phyloP scores from a whole-genome alignment of 2,329 filamentous ascomycete genomes.

The Colletotrichum godetiae region DNA sequence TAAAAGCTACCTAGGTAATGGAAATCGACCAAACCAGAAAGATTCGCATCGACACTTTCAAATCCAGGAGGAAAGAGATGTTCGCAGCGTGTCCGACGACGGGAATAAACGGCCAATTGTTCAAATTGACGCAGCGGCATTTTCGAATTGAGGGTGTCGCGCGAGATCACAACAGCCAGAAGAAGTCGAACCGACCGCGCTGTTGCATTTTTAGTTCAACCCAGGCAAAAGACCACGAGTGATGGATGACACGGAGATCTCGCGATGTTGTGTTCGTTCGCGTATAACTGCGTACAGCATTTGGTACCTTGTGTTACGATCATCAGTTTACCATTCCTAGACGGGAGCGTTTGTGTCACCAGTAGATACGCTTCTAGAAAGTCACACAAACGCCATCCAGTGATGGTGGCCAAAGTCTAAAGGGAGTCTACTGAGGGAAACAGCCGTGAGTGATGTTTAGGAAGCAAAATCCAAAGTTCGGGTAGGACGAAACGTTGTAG shows the following conservation, averaged over 20 bases:
- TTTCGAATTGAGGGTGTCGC: not conserved
- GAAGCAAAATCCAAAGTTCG: not conserved
- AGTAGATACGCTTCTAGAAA: not conserved
- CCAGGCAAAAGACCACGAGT: not conserved
- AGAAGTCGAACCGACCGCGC: not conserved
- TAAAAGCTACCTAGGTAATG: no score
- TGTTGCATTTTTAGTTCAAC: not conserved
- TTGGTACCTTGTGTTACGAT: not conserved
- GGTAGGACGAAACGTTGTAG: not conserved
- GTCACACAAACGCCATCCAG: not conserved
- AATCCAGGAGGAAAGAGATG: not conserved
- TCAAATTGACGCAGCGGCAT: not conserved
- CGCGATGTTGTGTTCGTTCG: not conserved
- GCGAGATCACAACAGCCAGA: not conserved
- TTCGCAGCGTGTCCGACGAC: not conserved
- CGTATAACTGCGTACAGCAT: not conserved
- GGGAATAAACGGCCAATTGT: not conserved
- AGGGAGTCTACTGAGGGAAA: not conserved
- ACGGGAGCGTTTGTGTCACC: not conserved
- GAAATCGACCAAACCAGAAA: not conserved
- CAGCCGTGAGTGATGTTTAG: not conserved
- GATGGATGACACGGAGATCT: not conserved
- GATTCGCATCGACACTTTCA: not conserved
- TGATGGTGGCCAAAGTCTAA: not conserved
- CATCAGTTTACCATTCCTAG: not conserved